A percentile compares a stretch with the other conserved stretches of the same genome.
Conservation (phyloP, 1,284 basidiomycete genomes). For the Microbotryomycetes sp. region DNA sequence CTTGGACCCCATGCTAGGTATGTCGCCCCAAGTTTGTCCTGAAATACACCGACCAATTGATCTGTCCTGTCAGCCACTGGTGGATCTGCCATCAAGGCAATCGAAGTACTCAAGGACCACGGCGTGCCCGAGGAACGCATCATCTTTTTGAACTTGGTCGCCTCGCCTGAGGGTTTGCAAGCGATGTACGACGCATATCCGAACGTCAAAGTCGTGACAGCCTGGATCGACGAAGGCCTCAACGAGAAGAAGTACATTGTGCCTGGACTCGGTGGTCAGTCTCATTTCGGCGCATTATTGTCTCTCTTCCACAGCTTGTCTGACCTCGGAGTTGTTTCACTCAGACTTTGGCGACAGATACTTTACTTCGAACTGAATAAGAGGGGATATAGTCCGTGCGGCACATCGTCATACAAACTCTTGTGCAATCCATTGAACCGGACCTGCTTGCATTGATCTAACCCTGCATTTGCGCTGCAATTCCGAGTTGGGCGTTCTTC, state of each 20-base stretch:
- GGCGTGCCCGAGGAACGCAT: constrained; percentile 79
- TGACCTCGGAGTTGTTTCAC: not conserved
- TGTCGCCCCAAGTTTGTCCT: constrained; percentile 9
- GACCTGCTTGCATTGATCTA: too few species aligned
- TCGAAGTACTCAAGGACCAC: constrained; percentile 84
- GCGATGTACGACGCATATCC: constrained; percentile 77
- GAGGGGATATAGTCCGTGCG: too few species aligned
- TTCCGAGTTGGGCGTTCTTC: not conserved
- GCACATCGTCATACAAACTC: too few species aligned
- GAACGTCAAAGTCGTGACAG: constrained; percentile 79
- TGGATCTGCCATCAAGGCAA: constrained; percentile 94
- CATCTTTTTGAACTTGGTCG: constrained; percentile 92
- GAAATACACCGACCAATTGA: not conserved
- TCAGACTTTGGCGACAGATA: constrained; percentile 36
- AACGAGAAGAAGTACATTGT: constrained; percentile 56
- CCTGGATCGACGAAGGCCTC: constrained; percentile 92
- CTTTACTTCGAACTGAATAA: constrained; percentile 22
- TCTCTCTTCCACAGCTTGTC: not conserved
- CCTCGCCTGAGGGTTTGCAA: constrained; percentile 82
- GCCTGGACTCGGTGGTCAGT: constrained; percentile 55
- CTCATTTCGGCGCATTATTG: not conserved
- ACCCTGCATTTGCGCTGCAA: not conserved
- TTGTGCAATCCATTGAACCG: too few species aligned
- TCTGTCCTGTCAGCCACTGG: constrained; percentile 69
- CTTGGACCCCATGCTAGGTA: constrained; percentile 95